These are phyloP conservation scores for Debaryomyces sp. DNA, from an alignment of 1,139 yeast species.

Conservation along the genomic window DNA sequence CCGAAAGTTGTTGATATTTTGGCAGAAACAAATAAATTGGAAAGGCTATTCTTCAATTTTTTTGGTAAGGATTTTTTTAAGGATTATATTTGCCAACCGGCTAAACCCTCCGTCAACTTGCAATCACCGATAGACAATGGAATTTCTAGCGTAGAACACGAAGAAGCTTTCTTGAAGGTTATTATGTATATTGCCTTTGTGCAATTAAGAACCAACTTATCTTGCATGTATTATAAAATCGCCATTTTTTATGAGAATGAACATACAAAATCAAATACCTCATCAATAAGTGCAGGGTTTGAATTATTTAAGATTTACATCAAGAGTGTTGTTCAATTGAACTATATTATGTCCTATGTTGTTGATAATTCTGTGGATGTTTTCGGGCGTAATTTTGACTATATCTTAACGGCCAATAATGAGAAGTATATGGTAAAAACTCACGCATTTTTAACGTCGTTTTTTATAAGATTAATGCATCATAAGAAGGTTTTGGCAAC, in stretches of 20 bases:
- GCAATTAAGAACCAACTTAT: slow-evolving; percentile 43
- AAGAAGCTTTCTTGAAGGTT: slow-evolving; percentile 32
- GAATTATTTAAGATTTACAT: slow-evolving; percentile 48
- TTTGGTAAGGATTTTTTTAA: slow-evolving; percentile 51
- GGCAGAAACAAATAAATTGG: slow-evolving; percentile 41
- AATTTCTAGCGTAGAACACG: slow-evolving; percentile 19
- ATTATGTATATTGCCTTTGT: slow-evolving; percentile 39
- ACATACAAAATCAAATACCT: slow-evolving; percentile 29
- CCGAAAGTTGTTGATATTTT: slow-evolving; percentile 44
- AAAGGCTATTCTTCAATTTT: slow-evolving; percentile 36
- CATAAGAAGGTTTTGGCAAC: slow-evolving; percentile 39
- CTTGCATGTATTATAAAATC: slow-evolving; percentile 48
- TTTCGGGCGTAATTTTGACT: slow-evolving; percentile 47
- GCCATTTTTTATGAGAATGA: slow-evolving; percentile 46
- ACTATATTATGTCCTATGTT: slow-evolving; percentile 48
- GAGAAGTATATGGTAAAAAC: slow-evolving; percentile 49
- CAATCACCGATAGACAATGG: slow-evolving; percentile 9
- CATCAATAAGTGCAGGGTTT: slow-evolving; percentile 44
- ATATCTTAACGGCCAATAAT: slow-evolving; percentile 38
- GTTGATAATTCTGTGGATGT: slow-evolving; percentile 47
- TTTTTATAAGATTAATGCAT: slow-evolving; percentile 45
- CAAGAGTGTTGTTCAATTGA: slow-evolving; percentile 47
- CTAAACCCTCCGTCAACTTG: slow-evolving; percentile 16
- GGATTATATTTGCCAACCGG: slow-evolving; percentile 42
- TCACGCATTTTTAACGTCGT: slow-evolving; percentile 43